A percentile compares a stretch with the other conserved stretches of the same genome.
These are phyloP conservation scores for Coniosporium apollinis DNA, from an alignment of 495 filamentous ascomycete genomes.

Conservation along the genomic window DNA sequence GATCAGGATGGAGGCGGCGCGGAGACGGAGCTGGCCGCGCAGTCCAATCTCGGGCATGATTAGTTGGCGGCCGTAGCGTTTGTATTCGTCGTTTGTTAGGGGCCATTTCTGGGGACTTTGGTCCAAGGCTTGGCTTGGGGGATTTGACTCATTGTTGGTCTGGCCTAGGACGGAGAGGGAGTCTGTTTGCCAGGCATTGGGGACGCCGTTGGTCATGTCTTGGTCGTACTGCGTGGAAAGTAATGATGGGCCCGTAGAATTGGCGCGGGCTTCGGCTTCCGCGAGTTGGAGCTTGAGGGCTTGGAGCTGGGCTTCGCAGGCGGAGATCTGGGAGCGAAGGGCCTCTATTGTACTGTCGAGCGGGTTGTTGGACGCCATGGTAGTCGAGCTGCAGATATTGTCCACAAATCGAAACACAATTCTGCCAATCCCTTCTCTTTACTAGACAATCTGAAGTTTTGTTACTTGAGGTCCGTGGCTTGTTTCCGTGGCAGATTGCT, in stretches of 20 bases:
- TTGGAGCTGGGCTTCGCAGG: slow-evolving; percentile 16
- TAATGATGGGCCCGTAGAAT: not conserved
- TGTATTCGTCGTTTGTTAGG: slow-evolving; percentile 50
- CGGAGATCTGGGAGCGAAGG: slow-evolving; percentile 16
- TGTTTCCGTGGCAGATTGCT: too few relatives aligned
- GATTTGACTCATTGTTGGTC: not conserved
- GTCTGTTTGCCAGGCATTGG: slow-evolving; percentile 15
- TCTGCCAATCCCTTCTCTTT: too few relatives aligned
- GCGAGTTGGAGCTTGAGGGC: slow-evolving; percentile 15
- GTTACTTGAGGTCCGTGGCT: too few relatives aligned
- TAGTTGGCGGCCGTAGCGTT: slow-evolving; percentile 81
- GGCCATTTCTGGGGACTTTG: slow-evolving; percentile 34
- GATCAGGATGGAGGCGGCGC: slow-evolving; percentile 52
- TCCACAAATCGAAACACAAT: too few relatives aligned
- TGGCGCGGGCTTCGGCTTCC: slow-evolving; percentile 13
- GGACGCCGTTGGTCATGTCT: slow-evolving; percentile 14
- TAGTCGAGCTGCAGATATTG: not conserved
- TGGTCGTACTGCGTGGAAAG: slow-evolving; percentile 1
- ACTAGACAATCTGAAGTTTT: too few relatives aligned
- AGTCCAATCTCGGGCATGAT: slow-evolving; percentile 76
- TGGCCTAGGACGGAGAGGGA: slow-evolving; percentile 11
- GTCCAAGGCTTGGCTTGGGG: not conserved
- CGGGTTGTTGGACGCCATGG: not conserved
- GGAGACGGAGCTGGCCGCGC: slow-evolving; percentile 68
- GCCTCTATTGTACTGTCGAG: slow-evolving; percentile 6